phyloP scores from a whole-genome alignment of 495 filamentous ascomycete genomes.

The Tuber umbilicatum region DNA sequence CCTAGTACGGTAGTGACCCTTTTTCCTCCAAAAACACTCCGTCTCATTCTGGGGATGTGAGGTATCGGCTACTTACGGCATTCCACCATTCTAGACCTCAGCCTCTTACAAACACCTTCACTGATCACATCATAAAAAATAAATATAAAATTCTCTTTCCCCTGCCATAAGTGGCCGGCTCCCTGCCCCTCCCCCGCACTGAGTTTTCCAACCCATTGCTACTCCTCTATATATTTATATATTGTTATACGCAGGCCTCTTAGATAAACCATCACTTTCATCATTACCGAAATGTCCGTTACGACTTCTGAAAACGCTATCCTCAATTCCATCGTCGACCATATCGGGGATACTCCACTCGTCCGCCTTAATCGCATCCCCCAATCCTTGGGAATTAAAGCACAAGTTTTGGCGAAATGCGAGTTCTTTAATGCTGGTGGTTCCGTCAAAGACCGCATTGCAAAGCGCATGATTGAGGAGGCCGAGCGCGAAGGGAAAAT shows the following conservation, averaged over 20 bases:
- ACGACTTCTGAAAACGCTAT: slow-evolving; percentile 3
- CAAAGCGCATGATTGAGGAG: slow-evolving; percentile 94
- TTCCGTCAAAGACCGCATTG: slow-evolving; percentile 96
- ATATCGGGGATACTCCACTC: slow-evolving; percentile 89
- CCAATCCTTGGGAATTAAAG: slow-evolving; percentile 78
- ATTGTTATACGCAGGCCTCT: not conserved
- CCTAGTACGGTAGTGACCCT: too few species aligned
- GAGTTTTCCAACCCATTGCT: not conserved
- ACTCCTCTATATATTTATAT: not conserved
- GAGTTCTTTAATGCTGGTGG: slow-evolving; percentile 98
- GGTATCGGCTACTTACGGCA: not conserved
- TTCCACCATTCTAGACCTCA: not conserved
- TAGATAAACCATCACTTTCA: not conserved
- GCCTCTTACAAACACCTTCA: not conserved
- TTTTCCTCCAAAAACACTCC: not conserved
- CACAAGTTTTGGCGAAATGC: slow-evolving; percentile 86
- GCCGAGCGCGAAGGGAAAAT: slow-evolving; percentile 86
- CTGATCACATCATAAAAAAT: not conserved
- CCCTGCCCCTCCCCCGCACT: not conserved
- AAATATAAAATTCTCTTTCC: not conserved
- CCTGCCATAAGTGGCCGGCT: not conserved
- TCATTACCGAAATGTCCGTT: not conserved
- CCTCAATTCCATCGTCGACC: slow-evolving; percentile 30
- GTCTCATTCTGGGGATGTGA: not conserved
- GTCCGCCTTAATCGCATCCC: slow-evolving; percentile 88